Base-by-base conservation (phyloP, 2,329 filamentous ascomycete genomes). In the Xylariomycetidae sp. region DNA sequence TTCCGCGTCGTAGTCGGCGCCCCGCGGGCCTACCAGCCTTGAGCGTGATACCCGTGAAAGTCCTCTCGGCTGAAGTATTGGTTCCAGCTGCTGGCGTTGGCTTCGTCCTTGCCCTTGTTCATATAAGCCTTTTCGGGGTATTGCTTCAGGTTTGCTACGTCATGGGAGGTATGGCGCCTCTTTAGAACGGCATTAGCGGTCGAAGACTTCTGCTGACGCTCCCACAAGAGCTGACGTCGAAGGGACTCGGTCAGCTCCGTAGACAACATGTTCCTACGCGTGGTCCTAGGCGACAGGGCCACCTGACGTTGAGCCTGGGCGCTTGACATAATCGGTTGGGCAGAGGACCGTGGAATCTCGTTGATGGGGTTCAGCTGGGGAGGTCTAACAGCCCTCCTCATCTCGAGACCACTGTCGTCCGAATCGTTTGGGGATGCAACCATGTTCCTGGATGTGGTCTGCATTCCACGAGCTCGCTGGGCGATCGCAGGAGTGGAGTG, bases 161-260 rank as follows among this genome's bases (percentile, higher is more conserved):
- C 89, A 46, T 90, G 85, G 3, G 90, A 86, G 6, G 89, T 95
- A 58, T 96, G 88, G 39, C 88, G 75, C 42, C 90, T 80, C 70
- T 95, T 94, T 37, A 95, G 72, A 34, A 90, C 86, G 1, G 89
- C 88, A 44, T 90, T 89, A 51, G 82, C 86, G 6, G 88, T 90
- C 20, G 85, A 84, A 38, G 87, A 88, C 73, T 92, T 94, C 56
- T 97, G 90, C 55, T 94, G 88, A 33, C 92, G 83, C 60, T 98
- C 92, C 85, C 88, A 94, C 12, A 97, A 75, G 12, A 98, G 80
- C 51, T 96, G 86, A 49, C 88, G 85, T 15, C 92, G 80, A 4
- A 98, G 79, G 15, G 88, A 94, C 58, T 95, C 88, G 3, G 90
- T 96, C 34, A 98, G 70, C 65, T 98, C 92, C 1, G 87, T 94